Base-by-base conservation (phyloP, 139 green algal genomes). In the Pseudopediastrum boryanum region DNA sequence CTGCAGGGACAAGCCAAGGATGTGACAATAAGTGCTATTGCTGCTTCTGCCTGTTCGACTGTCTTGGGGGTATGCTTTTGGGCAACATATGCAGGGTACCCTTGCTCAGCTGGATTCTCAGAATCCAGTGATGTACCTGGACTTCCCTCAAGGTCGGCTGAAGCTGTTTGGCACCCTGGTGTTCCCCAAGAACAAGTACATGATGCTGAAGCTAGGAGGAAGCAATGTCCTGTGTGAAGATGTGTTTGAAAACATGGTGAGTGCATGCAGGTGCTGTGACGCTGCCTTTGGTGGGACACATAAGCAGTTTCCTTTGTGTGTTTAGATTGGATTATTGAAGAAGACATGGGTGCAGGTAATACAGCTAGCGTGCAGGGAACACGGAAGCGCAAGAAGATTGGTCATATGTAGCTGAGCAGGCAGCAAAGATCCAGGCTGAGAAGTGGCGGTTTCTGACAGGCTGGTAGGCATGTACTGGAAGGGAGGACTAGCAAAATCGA, bases 121-220 rank as follows among this genome's bases (percentile, higher is more conserved):
- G 44, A 94, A 94, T 71, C 94, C 94, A 0, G 86, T 96, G 43
- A 78, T 98, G 85, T 97, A 98, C 84, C 72, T 98, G 8, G 88
- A 97, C 68, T 97, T 97, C 76, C 89, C 90, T 0, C 58, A 79
- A 29, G 92, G 92, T 0, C 83, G 89, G 7, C 82, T 97, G 23
- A 95, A 96, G 83, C 83, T 97, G 56, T 81, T 86, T 41, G 94
- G 94, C 46, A 95, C 88, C 8, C 83, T 95, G 33, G 79, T 92
- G 8, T 95, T 95, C 73, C 88, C 92, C 44, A 87, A 84, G 23
- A 92, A 90, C 73, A 92, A 90, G 78, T 98, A 96, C 86, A 71
- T 95, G 78, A 81, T 92, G 70, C 78, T 98, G 59, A 83, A 82
- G 33, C 65, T 94, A 62, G 76, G 38, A 16, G 50, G 64, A 2